These are phyloP conservation scores for Pseudogymnoascus sp. DNA, from an alignment of 2,329 filamentous ascomycete genomes.

Conservation along the genomic window DNA sequence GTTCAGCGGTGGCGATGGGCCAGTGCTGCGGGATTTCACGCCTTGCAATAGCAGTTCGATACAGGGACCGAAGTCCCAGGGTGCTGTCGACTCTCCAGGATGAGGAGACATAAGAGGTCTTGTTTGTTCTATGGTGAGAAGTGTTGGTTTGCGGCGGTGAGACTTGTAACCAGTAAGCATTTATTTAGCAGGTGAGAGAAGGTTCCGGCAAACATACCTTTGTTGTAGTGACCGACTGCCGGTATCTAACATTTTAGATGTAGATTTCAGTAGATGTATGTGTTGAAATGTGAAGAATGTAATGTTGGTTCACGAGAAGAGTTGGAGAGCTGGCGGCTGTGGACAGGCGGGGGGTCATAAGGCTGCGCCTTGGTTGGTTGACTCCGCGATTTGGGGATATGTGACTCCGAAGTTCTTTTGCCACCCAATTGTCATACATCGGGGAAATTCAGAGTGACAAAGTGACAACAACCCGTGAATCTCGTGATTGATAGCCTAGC, in stretches of 20 bases:
- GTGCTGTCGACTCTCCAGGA: neutral
- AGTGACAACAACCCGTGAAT: neutral
- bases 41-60: neutral
- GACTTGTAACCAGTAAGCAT: neutral
- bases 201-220: neutral
- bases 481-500: neutral
- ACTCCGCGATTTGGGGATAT: neutral
- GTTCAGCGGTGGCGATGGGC: neutral
- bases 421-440: neutral
- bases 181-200: neutral
- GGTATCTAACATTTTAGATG: slow-evolving; percentile 1
- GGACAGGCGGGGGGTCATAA: neutral
- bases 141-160: neutral
- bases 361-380: neutral
- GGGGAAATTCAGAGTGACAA: neutral
- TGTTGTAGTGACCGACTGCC: neutral
- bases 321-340: neutral
- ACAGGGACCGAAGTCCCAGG: slow-evolving; percentile 2
- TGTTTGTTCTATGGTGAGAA: slow-evolving; percentile 2
- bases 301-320: neutral
- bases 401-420: slow-evolving; percentile 1
- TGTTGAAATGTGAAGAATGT: slow-evolving; percentile 7
- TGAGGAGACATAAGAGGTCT: slow-evolving; percentile 2
- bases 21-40: neutral
- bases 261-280: neutral